phyloP scores from a whole-genome alignment of 768 basidiomycete species.

The Ramaria sp. region DNA sequence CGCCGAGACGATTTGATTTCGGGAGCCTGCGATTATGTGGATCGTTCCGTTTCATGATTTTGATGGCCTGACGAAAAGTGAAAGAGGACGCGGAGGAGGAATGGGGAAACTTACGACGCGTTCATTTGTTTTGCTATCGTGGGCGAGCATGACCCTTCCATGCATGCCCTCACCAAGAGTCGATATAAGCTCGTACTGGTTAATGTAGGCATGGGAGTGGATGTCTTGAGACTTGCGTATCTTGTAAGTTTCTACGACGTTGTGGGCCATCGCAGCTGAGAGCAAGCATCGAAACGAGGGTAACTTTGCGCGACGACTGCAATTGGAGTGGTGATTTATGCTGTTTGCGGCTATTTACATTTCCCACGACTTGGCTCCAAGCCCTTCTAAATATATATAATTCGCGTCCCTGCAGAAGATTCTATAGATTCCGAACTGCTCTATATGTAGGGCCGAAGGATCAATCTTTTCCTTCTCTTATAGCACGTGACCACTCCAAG shows the following conservation, averaged over 20 bases:
- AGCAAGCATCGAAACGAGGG: conserved; percentile 1
- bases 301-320: neutral
- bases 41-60: conserved; percentile 62
- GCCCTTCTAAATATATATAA: no score
- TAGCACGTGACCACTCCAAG: no score
- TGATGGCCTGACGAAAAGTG: conserved; percentile 50
- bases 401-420: no score
- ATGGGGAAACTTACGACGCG: conserved; percentile 36
- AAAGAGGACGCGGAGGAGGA: conserved; percentile 16
- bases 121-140: conserved; percentile 30
- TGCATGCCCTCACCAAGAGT: conserved; percentile 84
- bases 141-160: conserved; percentile 77
- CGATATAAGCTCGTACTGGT: conserved; percentile 73
- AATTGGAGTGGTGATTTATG: neutral
- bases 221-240: conserved; percentile 6
- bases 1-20: conserved; percentile 31
- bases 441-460: no score
- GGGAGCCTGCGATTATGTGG: conserved; percentile 40
- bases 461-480: no score
- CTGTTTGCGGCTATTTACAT: conserved; percentile 1
- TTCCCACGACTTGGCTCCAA: neutral
- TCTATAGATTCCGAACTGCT: no score
- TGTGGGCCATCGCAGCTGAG: conserved; percentile 8
- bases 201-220: conserved; percentile 29
- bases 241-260: conserved; percentile 10